Evolutionary conservation across 768 basidiomycete species (phyloP).

Genomic region (Rhodotorula toruloides): DNA sequence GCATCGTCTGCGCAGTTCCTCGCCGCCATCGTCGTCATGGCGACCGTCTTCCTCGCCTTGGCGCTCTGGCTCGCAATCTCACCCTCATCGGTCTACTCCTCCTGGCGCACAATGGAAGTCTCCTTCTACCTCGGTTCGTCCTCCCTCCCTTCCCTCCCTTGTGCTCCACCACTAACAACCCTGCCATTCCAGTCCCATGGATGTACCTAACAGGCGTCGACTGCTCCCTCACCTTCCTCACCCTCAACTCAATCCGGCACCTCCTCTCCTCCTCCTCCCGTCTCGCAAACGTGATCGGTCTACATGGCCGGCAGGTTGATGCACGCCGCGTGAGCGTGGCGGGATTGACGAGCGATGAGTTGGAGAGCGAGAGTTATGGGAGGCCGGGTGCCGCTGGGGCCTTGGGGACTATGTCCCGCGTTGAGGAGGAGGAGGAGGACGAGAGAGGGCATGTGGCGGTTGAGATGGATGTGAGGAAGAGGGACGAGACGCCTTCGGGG

Average conservation of each 20-base stretch:
- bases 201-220: slow-evolving; percentile 14
- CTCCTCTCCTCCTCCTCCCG: neutral
- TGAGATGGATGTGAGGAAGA: slow-evolving; percentile 1
- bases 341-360: slow-evolving; percentile 4
- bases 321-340: neutral
- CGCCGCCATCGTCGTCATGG: neutral
- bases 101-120: slow-evolving; percentile 7
- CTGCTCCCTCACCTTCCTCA: slow-evolving; percentile 10
- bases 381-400: neutral
- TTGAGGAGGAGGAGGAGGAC: neutral
- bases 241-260: neutral
- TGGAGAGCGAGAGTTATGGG: neutral
- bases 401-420: neutral
- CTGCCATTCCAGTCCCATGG: too few species aligned
- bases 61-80: slow-evolving; percentile 8
- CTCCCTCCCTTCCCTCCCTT: too few species aligned
- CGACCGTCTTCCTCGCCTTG: neutral
- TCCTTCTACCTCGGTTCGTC: slow-evolving; percentile 10
- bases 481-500: too few species aligned
- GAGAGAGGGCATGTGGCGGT: neutral
- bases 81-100: neutral
- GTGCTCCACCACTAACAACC: too few species aligned
- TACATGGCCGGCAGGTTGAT: neutral
- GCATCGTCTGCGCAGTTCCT: neutral
- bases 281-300: neutral